Evolutionary conservation across 2,329 filamentous ascomycete species (phyloP), one percentile per base, ranked within the genome.

Genomic region (Xylaria sp.): DNA sequence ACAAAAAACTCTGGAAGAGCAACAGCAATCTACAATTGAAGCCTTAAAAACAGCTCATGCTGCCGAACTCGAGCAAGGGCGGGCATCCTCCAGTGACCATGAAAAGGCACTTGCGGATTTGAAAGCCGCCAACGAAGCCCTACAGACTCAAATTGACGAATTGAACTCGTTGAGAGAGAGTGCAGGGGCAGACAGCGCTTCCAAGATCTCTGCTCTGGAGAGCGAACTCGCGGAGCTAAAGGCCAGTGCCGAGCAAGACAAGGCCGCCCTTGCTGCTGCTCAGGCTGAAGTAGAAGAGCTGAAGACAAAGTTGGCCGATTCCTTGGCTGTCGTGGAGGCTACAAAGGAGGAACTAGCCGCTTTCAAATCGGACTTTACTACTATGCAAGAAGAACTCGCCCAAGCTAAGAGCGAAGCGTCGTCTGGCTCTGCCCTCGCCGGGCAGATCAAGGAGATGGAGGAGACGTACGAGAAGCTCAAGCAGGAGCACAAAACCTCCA

Each of bases 71-170:
- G 82, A 82, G 7, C 82, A 85, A 73, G 84, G 81, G 65, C 81
- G 83, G 73, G 75, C 82, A 0, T 80, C 84, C 58, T 80, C 81
- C 9, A 80, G 81, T 13, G 83, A 83, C 1, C 84, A 87, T 37
- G 84, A 88, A 68, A 80, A 84, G 65, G 81, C 83, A 23, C 76
- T 89, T 34, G 78, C 82, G 10, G 85, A 87, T 10, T 80, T 89
- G 56, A 86, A 85, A 74, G 73, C 82, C 3, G 79, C 79, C 57
- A 86, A 90, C 70, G 85, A 89, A 64, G 74, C 81, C 12, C 79
- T 90, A 55, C 85, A 90, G 77, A 84, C 82, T 74, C 85, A 87
- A 78, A 82, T 91, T 39, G 84, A 88, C 23, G 84, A 86, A 50
- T 77, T 90, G 62, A 81, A 82, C 0, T 81, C 83, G 1, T 84